Evolutionary conservation across 2,329 filamentous ascomycete genomes (phyloP).

Genomic region (Cladosporium oxysporum): DNA sequence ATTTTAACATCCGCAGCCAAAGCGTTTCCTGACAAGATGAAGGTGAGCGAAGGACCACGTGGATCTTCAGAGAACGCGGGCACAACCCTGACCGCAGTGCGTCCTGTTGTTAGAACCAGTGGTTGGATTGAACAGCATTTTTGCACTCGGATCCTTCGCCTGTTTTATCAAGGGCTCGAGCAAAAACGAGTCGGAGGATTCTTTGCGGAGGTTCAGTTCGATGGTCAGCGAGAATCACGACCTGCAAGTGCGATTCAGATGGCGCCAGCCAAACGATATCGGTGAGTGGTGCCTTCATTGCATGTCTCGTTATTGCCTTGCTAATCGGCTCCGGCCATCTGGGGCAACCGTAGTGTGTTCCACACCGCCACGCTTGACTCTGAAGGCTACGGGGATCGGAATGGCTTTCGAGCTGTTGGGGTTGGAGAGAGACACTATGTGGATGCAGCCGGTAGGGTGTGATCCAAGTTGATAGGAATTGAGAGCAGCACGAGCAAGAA

Average conservation of each 20-base stretch:
- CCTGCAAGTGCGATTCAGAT: constrained; percentile 51
- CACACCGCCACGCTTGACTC: constrained; percentile 67
- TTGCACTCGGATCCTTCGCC: constrained; percentile 42
- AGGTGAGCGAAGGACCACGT: no score
- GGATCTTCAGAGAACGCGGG: no score
- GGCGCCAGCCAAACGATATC: constrained; percentile 52
- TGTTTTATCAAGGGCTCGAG: constrained; percentile 48
- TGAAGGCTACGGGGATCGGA: constrained; percentile 52
- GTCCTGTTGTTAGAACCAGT: no score
- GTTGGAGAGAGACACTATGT: constrained; percentile 58
- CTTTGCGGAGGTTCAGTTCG: constrained; percentile 45
- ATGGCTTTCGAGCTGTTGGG: constrained; percentile 56
- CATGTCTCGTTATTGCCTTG: not conserved
- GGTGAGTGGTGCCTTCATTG: constrained; percentile 24
- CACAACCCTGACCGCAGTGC: no score
- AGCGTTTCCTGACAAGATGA: no score
- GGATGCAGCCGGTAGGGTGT: constrained; percentile 38
- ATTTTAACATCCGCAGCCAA: no score
- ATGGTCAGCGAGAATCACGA: constrained; percentile 43
- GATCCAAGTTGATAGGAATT: not conserved
- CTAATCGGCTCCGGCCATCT: constrained; percentile 46
- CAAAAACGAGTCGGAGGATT: constrained; percentile 44
- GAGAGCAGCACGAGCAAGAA: no score
- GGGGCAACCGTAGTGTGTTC: constrained; percentile 65
- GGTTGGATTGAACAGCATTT: constrained; percentile 42